Percentiles rank a stretch among this genome's conserved stretches.
Conservation (phyloP, 208 protist genomes). For the Acanthamoeba castellanii region DNA sequence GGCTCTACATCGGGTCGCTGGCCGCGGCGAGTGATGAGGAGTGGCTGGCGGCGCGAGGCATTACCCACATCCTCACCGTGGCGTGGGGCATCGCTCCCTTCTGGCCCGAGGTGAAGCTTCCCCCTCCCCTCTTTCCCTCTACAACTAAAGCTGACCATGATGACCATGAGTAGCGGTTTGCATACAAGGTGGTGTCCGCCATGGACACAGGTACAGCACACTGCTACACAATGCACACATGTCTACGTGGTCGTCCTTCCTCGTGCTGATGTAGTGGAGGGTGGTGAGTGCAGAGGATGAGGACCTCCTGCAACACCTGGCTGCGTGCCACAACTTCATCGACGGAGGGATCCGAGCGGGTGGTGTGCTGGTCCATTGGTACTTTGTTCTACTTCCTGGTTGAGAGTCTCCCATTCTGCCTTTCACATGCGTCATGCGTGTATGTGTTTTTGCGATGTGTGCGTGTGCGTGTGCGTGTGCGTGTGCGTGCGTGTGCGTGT, state of each 20-base stretch:
- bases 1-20: background rate
- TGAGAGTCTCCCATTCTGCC: background rate
- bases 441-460: background rate
- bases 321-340: constrained; percentile 6
- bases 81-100: constrained; percentile 3
- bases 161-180: background rate
- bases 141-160: background rate
- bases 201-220: background rate
- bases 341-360: background rate
- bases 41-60: background rate
- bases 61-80: background rate
- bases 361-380: background rate
- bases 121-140: background rate
- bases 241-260: background rate
- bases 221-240: background rate
- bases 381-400: too few species aligned
- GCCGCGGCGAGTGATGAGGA: background rate
- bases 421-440: too few species aligned
- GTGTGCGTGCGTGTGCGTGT: too few species aligned
- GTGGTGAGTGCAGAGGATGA: background rate
- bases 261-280: background rate
- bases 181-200: background rate
- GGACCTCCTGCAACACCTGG: constrained; percentile 8
- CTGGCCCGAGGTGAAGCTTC: background rate
- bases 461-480: too few species aligned